Conservation (phyloP, 768 basidiomycete species). For the Lyophyllum atratum region DNA sequence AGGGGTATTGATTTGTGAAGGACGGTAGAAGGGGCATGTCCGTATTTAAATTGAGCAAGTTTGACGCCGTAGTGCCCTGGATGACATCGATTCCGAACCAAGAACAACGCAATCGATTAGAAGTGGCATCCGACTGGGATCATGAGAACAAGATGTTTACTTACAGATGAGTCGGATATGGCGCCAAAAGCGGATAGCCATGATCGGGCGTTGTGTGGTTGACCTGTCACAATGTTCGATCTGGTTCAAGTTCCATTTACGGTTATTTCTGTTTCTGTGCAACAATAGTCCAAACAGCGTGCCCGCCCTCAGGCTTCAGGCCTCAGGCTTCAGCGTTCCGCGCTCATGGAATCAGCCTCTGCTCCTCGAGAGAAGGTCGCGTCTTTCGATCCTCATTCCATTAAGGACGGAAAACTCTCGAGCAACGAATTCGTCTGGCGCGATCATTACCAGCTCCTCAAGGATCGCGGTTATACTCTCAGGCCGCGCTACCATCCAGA, state of each 20-base stretch:
- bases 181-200: background rate
- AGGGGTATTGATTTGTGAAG: background rate
- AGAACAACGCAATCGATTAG: background rate
- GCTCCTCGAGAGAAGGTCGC: background rate
- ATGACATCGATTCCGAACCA: background rate
- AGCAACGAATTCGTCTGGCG: conserved; percentile 4
- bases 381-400: background rate
- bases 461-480: conserved; percentile 6
- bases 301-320: background rate
- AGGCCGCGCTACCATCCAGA: conserved; percentile 8
- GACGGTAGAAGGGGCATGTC: background rate
- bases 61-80: background rate
- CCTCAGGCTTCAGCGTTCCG: background rate
- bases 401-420: background rate
- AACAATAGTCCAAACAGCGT: background rate
- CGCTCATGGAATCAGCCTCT: background rate
- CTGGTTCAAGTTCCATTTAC: background rate
- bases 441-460: conserved; percentile 6
- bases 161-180: background rate
- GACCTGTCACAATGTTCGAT: background rate
- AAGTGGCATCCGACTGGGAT: background rate
- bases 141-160: background rate
- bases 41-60: background rate
- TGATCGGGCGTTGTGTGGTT: background rate
- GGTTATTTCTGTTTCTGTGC: background rate